A percentile compares a stretch with the other conserved stretches of the same genome.
phyloP scores from a whole-genome alignment of 1,284 basidiomycete species.

The Ustilago shanxiensis region DNA sequence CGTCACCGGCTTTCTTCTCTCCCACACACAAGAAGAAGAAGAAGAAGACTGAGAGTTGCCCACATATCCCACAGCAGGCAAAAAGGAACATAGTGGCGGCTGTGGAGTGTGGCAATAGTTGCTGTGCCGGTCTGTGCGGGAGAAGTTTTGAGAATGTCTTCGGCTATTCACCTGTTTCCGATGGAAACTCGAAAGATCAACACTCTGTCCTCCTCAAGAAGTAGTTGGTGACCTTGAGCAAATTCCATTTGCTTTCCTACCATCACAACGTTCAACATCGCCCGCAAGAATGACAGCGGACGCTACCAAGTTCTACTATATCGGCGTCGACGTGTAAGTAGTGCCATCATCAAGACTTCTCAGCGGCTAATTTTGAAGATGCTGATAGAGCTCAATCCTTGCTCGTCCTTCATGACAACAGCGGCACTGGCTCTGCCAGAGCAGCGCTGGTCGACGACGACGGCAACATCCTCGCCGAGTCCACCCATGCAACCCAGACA shows the following conservation, averaged over 20 bases:
- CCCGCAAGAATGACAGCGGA: constrained; percentile 19
- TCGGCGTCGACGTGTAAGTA: constrained; percentile 76
- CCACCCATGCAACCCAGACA: constrained; percentile 82
- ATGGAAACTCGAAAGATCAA: constrained; percentile 19
- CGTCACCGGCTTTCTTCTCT: constrained; percentile 6
- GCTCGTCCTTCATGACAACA: constrained; percentile 33
- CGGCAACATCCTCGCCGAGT: constrained; percentile 83
- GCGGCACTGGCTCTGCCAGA: constrained; percentile 91
- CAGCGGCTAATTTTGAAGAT: background rate
- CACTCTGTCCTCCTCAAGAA: background rate
- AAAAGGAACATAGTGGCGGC: background rate
- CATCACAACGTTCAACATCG: background rate
- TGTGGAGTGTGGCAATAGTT: constrained; percentile 13
- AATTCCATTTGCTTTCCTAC: background rate
- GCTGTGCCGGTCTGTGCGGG: constrained; percentile 27
- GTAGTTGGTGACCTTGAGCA: background rate
- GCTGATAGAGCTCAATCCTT: constrained; percentile 6
- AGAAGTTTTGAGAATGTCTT: constrained; percentile 7
- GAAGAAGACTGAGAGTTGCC: too few relatives aligned
- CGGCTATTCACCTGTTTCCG: constrained; percentile 11
- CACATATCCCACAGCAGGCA: background rate
- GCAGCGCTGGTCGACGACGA: constrained; percentile 83
- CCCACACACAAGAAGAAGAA: constrained; percentile 3
- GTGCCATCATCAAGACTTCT: background rate
- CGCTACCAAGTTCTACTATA: constrained; percentile 71